Evolutionary conservation across 352 stramenopile genomes (phyloP), one percentile per base, ranked within the genome.

Genomic region (Elongisporangium anandrum): DNA sequence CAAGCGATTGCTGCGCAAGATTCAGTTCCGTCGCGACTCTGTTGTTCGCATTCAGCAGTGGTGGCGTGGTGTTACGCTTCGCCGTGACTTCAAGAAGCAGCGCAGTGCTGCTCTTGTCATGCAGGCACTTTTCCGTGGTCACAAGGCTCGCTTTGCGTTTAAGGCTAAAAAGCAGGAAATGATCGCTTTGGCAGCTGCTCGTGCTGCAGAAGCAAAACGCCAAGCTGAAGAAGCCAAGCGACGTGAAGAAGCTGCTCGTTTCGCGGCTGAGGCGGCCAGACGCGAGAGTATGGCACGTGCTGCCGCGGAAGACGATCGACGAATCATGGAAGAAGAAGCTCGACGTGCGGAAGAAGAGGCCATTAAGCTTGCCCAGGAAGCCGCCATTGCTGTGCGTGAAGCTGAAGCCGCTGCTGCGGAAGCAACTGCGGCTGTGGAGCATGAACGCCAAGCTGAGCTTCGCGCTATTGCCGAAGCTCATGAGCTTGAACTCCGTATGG

Each of bases 101-200:
- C 85, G 86, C 57, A 78, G 66, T 17, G 78, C 86, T 47, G 85
- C 70, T 2, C 63, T 95, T 16, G 65, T 92, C 20, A 73, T 95
- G 45, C 86, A 95, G 58, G 81, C 81, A 24, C 52, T 93, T 24
- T 95, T 93, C 77, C 86, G 84, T 60, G 86, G 86, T 49, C 79
- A 88, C 72, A 79, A 70, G 23, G 86, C 84, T 49, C 84, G 86
- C 51, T 72, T 72, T 12, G 23, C 78, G 19, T 94, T 90, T 70
- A 95, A 95, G 69, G 77, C 68, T 8, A 92, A 92, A 73, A 95
- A 95, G 66, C 77, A 90, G 47, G 84, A 93, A 66, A 76, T 95
- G 80, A 77, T 95, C 61, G 84, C 75, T 26, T 58, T 88, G n/a
- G 84, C 79, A 50, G 84, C 77, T 38, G 86, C 81, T 15, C 81